A percentile compares a stretch with the other conserved stretches of the same genome.
Evolutionary conservation across 192 early-diverging fungal genomes (phyloP).

Genomic region (Podila verticillata): DNA sequence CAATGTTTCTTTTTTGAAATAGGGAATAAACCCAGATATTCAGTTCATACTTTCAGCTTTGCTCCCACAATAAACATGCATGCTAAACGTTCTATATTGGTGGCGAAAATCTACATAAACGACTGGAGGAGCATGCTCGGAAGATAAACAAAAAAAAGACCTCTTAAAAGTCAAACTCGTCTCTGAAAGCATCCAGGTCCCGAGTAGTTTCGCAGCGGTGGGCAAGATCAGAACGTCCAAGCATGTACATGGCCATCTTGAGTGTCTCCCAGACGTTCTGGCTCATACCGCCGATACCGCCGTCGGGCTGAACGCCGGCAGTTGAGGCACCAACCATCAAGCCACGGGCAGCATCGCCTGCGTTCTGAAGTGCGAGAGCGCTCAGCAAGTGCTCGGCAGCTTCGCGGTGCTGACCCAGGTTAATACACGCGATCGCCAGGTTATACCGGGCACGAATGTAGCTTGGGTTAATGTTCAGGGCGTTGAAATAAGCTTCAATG

Average conservation of each 20-base stretch:
- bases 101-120: not conserved
- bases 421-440: conserved; percentile 91
- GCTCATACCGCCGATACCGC: conserved; percentile 66
- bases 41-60: no score
- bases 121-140: not conserved
- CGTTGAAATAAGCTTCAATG: conserved; percentile 94
- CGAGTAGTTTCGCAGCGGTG: conserved; percentile 75
- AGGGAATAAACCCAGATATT: not conserved
- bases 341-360: conserved; percentile 54
- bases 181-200: conserved; percentile 83
- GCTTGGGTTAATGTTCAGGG: conserved; percentile 93
- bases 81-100: conserved; percentile 4
- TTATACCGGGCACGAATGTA: conserved; percentile 98
- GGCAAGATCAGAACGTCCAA: conserved; percentile 86
- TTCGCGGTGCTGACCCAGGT: conserved; percentile 87
- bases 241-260: conserved; percentile 75
- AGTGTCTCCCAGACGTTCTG: conserved; percentile 88
- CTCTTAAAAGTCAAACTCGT: conserved; percentile 86
- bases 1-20: not conserved
- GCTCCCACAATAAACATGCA: no score
- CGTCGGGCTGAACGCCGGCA: conserved; percentile 43
- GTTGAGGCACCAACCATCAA: conserved; percentile 45
- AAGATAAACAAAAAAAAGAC: not conserved
- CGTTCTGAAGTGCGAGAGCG: conserved; percentile 85
- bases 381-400: conserved; percentile 92